Evolutionary conservation across 2,329 filamentous ascomycete species (phyloP), one percentile per base, ranked within the genome.

Genomic region (Claviceps pazoutovae): DNA sequence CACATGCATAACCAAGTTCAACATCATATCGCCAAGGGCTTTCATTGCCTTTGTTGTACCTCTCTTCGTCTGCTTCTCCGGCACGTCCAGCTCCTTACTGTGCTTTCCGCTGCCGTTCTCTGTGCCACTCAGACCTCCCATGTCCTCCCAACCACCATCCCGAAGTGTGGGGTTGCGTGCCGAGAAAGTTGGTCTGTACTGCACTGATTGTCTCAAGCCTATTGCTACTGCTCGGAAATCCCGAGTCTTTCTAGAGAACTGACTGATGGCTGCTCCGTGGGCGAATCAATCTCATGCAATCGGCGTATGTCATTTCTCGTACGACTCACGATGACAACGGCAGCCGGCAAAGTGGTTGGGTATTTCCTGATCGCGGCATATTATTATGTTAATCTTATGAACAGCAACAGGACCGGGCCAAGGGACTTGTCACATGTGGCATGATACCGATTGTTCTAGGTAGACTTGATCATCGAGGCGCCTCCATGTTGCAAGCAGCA

Each of bases 121-220:
- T 21, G 9, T 26, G 19, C 21, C n/a, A 44, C 44, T 13, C 14
- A 50, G 19, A n/a, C 14, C 37, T 16, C 16, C 21, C 14, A 4
- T 13, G 14, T n/a, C 30, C 30, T 36, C 21, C 41, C 49, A 30
- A 19, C 21, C 41, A 41, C 30, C 34, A 48, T 49, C 49, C 30
- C 42, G 34, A 36, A 51, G 45, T 51, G 46, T 42, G 46, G 49
- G 34, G 41, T 19, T 51, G 19, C 26, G 45, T 45, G 39, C 48
- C 46, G 52, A 41, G 13, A n/a, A 51, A 23, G 21, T 48, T 42
- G 46, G 26, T 47, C 48, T n/a, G 21, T 30, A 37, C 48, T 37
- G 26, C 5, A n/a, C n/a, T 11, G 39, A 19, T 42, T 19, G 26
- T 17, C 39, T 41, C 23, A 9, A 44, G 4, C 26, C 5, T 14